Evolutionary conservation across 2,329 filamentous ascomycete species (phyloP).

Genomic region (Xylaria sp.): DNA sequence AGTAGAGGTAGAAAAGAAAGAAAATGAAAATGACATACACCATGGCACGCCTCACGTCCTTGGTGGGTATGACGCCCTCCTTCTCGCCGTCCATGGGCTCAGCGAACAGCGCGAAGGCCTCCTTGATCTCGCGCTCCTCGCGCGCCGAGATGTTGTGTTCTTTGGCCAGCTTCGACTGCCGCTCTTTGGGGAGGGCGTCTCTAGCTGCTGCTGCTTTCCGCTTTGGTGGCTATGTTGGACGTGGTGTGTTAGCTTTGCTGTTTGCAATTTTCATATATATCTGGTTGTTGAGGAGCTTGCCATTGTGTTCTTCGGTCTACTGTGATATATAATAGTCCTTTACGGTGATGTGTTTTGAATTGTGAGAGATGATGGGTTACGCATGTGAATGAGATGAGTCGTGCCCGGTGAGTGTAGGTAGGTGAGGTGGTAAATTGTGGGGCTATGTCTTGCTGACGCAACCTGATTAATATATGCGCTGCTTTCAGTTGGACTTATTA

Average conservation of each 20-base stretch:
- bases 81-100: constrained; percentile 77
- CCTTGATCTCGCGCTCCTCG: constrained; percentile 89
- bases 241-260: constrained; percentile 9
- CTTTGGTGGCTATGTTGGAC: constrained; percentile 60
- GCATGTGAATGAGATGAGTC: constrained; percentile 17
- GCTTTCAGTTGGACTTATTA: not conserved
- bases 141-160: constrained; percentile 86
- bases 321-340: not conserved
- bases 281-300: constrained; percentile 4
- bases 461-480: not conserved
- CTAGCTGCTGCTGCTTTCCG: constrained; percentile 55
- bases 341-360: not conserved
- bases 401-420: not conserved
- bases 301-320: not conserved
- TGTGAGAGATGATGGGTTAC: no score
- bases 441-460: constrained; percentile 11
- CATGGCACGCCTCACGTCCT: constrained; percentile 76
- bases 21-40: no score
- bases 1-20: constrained; percentile 32
- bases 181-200: constrained; percentile 55
- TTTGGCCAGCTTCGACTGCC: constrained; percentile 88
- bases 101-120: constrained; percentile 87
- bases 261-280: not conserved
- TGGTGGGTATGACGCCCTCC: constrained; percentile 73
- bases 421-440: constrained; percentile 13